These are phyloP conservation scores for Colletotrichum camelliae DNA, from an alignment of 2,329 filamentous ascomycete species.

Conservation along the genomic window DNA sequence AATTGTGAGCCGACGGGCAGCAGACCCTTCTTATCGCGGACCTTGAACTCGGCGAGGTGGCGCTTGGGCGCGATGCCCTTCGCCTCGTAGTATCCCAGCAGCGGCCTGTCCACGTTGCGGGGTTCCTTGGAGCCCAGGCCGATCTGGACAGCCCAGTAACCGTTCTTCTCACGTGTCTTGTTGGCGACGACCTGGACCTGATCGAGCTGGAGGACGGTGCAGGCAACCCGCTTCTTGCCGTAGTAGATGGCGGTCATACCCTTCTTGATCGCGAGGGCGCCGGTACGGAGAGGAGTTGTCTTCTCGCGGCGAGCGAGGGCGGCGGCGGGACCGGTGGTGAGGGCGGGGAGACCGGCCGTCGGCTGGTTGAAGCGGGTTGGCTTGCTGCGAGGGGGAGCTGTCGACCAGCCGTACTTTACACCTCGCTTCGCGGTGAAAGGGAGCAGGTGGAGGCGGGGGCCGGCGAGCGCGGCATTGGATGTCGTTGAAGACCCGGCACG, in stretches of 20 bases:
- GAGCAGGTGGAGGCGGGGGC: constrained; percentile 44
- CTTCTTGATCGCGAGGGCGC: constrained; percentile 87
- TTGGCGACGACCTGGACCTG: constrained; percentile 86
- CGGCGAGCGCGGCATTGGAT: constrained; percentile 6
- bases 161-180: constrained; percentile 81
- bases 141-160: constrained; percentile 94
- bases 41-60: constrained; percentile 85
- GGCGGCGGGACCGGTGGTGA: constrained; percentile 63
- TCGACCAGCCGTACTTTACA: constrained; percentile 68
- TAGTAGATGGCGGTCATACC: constrained; percentile 95
- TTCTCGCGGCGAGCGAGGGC: constrained; percentile 63
- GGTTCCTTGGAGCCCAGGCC: constrained; percentile 78
- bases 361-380: constrained; percentile 65
- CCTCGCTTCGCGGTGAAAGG: constrained; percentile 51
- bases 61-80: constrained; percentile 85
- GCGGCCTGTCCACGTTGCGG: constrained; percentile 78
- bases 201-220: constrained; percentile 94
- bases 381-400: constrained; percentile 55
- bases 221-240: constrained; percentile 77
- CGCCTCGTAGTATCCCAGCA: constrained; percentile 86
- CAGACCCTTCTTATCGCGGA: constrained; percentile 75
- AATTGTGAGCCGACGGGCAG: constrained; percentile 78
- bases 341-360: constrained; percentile 59
- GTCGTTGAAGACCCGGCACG: neutral
- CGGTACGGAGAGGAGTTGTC: constrained; percentile 73